A percentile compares a stretch with the other conserved stretches of the same genome.
phyloP scores from a whole-genome alignment of 2,329 filamentous ascomycete species.

The Ophiocordyceps sinensis region DNA sequence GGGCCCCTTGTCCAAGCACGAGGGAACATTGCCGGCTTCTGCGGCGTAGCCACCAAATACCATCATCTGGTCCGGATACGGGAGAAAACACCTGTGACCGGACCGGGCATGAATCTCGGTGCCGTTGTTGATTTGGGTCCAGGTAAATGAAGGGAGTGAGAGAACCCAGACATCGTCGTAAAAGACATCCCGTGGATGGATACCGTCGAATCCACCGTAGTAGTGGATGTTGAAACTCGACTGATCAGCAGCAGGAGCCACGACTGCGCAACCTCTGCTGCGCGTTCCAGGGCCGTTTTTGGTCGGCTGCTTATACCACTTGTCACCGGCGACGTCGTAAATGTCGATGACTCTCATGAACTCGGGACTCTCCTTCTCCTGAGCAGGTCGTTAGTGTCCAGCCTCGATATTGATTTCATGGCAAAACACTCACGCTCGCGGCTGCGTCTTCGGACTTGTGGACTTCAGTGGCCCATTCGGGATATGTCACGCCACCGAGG shows the following conservation, averaged over 20 bases:
- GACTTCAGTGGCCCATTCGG: constrained; percentile 27
- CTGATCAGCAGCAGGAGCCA: constrained; percentile 54
- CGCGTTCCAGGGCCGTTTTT: constrained; percentile 42
- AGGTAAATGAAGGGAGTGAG: constrained; percentile 66
- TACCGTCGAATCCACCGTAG: constrained; percentile 59
- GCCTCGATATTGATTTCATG: no score
- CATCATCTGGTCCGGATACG: constrained; percentile 71
- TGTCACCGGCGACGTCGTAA: constrained; percentile 56
- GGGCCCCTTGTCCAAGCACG: constrained; percentile 36
- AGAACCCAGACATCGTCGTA: constrained; percentile 67
- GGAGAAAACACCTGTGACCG: constrained; percentile 61
- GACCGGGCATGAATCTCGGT: constrained; percentile 42
- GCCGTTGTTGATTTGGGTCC: constrained; percentile 43
- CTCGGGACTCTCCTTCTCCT: constrained; percentile 49
- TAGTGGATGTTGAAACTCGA: constrained; percentile 76
- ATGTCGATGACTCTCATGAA: constrained; percentile 63
- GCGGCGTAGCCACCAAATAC: constrained; percentile 53
- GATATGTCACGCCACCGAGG: constrained; percentile 57
- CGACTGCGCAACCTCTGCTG: constrained; percentile 58
- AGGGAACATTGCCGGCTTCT: constrained; percentile 7
- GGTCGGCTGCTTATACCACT: constrained; percentile 58
- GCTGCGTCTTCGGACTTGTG: constrained; percentile 13
- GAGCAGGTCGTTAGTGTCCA: constrained; percentile 1
- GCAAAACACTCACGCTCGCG: constrained; percentile 17
- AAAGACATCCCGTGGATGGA: constrained; percentile 23